Base-by-base conservation (phyloP, 305 asterid genomes). In the Andrographis paniculata region DNA sequence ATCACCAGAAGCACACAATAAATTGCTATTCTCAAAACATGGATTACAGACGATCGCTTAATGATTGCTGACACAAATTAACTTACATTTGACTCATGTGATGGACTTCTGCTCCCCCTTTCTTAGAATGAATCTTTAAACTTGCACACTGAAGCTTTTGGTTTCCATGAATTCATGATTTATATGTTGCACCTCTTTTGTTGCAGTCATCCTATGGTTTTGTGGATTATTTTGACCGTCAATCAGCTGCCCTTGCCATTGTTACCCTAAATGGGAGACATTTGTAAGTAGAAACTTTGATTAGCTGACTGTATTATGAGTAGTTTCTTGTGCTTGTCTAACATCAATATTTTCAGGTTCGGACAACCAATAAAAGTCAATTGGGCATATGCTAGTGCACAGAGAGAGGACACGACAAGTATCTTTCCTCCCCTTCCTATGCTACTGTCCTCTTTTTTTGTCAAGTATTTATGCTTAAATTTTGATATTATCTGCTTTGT, bases 321-420 rank as follows among this genome's bases (percentile, higher is more conserved):
- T 44, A 14, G 14, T 22, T 52, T 58, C 31, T 53, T 31, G 4
- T 33, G 8, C 44, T 40, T 47, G 17, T 66, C 72, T 69, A 60
- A 65, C 47, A 41, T 39, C 22, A 27, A 31, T 24, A 1, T 50
- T 59, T 68, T 16, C 87, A 88, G 97, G 85, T 84, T 88, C 65
- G 97, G 95, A 48, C 97, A 82, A 70, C 85, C 93, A 47, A 85
- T 85, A 35, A 88, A 88, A 71, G 97, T 88, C 48, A 88, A 88
- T 56, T 88, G 94, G 95, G 95, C 97, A 20, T 88, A 77, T 67
- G 85, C 93, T 51, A 82, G 93, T 67, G 72, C 78, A 49, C 95
- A 88, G 70, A 74, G 95, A 61, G 97, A 88, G 74, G 95, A 88
- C 70, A 88, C 97, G 38, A 71, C 97, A 61, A 67, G 97, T 87